Conservation (phyloP, 352 stramenopile species). For the Proteromonas lacertae region DNA sequence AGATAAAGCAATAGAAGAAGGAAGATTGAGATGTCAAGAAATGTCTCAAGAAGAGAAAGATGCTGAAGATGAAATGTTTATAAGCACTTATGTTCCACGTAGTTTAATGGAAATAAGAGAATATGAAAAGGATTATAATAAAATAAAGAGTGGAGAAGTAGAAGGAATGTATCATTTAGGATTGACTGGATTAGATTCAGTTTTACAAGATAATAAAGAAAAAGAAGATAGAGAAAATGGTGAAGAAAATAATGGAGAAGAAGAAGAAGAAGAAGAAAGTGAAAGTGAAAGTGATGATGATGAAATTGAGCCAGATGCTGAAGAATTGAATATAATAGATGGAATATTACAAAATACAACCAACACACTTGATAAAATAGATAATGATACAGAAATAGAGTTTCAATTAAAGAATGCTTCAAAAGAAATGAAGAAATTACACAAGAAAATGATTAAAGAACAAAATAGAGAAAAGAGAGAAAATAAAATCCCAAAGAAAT, state of each 20-base stretch:
- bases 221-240: neutral
- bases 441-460: conserved; percentile 42
- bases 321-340: neutral
- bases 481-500: conserved; percentile 54
- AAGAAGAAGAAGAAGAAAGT: neutral
- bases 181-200: neutral
- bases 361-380: neutral
- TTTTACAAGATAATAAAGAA: neutral
- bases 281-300: neutral
- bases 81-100: neutral
- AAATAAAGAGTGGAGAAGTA: neutral
- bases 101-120: neutral
- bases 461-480: conserved; percentile 32
- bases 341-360: neutral
- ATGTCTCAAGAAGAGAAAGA: conserved; percentile 7
- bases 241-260: neutral
- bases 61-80: conserved; percentile 3
- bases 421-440: conserved; percentile 2
- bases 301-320: neutral
- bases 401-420: neutral
- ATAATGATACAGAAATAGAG: neutral
- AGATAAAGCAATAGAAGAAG: neutral
- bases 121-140: neutral
- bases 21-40: neutral
- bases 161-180: neutral